Conservation (phyloP, 2,329 filamentous ascomycete species). For the Stromatinia cepivora region DNA sequence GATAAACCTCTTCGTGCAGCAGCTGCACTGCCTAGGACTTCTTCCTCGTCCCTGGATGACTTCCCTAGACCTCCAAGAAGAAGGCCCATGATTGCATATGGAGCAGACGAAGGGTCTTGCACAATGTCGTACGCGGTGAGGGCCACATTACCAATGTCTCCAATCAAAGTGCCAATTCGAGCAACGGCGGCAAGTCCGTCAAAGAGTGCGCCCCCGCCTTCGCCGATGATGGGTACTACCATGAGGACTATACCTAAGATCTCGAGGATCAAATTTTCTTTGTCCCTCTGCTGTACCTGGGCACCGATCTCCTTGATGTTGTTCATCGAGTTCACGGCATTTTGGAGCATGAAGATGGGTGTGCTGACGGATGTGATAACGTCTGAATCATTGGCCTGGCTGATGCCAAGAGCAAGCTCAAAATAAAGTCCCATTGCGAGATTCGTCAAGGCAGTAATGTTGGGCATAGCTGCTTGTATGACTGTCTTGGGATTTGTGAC, state of each 20-base stretch:
- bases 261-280: background rate
- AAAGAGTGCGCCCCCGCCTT: background rate
- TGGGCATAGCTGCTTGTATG: background rate
- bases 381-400: background rate
- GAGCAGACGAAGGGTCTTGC: background rate
- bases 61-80: background rate
- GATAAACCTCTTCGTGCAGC: background rate
- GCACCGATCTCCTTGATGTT: background rate
- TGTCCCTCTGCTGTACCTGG: background rate
- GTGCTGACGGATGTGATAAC: background rate
- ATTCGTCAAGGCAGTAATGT: background rate
- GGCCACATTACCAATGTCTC: background rate
- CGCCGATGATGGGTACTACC: background rate
- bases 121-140: background rate
- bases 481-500: background rate
- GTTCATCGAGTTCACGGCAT: background rate
- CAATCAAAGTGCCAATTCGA: accelerated
- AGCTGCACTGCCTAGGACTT: background rate
- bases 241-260: background rate
- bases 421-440: background rate
- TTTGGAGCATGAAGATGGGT: background rate
- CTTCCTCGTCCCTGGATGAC: accelerated
- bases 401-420: background rate
- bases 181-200: background rate
- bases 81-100: background rate